Base-by-base conservation (phyloP, 1,139 yeast genomes). In the Hyphopichia khmerensis region DNA sequence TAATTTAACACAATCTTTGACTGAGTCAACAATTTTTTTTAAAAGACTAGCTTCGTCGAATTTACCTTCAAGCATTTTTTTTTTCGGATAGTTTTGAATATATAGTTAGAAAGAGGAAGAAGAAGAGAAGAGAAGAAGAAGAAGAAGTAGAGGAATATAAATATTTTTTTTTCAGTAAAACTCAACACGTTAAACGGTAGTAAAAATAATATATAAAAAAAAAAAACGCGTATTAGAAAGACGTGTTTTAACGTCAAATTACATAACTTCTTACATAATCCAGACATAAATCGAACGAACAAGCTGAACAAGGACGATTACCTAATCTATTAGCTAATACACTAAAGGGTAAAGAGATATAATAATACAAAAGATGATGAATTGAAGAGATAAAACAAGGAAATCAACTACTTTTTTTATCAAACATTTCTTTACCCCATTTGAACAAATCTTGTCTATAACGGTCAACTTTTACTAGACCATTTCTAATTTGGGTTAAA, bases 61-160 rank as follows among this genome's bases (percentile, higher is more conserved):
- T 75, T 90, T 90, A 54, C 97, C 99, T 82, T 93, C 99, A 75
- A 93, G 83, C 98, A 93, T 93, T 19, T 23, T 36, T 14, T 15
- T 14, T 10, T 17, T n/a, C 5, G n/a, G 16, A 33, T 24, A 44
- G 11, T 14, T 5, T 14, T 36, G 38, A 36, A 40, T 40, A 37
- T 33, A 33, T 33, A 18, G 13, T 33, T 10, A 14, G 18, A 21
- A 13, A 34, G 7, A 34, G 13, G 29, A 21, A 34, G 17, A 34
- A 34, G 36, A n/a, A n/a, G 21, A n/a, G 36, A 34, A 34, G 29
- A 23, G 21, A 29, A 34, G 13, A 29, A 34, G 11, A 32, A 32
- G 14, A 26, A 38, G 27, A 35, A 32, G 31, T 24, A 30, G 15
- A 27, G 36, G 35, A 21, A 35, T n/a, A n/a, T n/a, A n/a, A n/a